A percentile compares a stretch with the other conserved stretches of the same genome.
Evolutionary conservation across 768 basidiomycete genomes (phyloP).

Genomic region (Podaxis pistillaris): DNA sequence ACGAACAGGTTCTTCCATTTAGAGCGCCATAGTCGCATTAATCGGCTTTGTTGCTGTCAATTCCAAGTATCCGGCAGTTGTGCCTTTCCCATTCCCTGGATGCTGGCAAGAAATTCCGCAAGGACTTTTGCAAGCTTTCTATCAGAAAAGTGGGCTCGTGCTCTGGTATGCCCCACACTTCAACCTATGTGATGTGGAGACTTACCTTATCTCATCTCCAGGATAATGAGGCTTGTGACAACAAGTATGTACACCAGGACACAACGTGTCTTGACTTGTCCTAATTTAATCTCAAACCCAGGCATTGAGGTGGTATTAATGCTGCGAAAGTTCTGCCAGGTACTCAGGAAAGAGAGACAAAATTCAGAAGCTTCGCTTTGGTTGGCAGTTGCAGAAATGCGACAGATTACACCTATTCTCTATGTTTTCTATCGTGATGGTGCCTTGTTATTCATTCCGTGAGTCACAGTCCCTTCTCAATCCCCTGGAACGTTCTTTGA

Average conservation of each 20-base stretch:
- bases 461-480: neutral
- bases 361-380: neutral
- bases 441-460: neutral
- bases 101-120: neutral
- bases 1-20: neutral
- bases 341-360: neutral
- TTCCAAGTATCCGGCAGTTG: neutral
- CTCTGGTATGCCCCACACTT: neutral
- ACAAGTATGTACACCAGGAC: neutral
- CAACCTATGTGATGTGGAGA: neutral
- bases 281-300: neutral
- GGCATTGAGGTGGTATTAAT: neutral
- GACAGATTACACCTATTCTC: neutral
- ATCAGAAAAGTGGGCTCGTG: neutral
- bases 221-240: neutral
- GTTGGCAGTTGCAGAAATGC: neutral
- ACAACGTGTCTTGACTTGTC: neutral
- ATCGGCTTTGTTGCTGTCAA: neutral
- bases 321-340: neutral
- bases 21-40: neutral
- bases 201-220: neutral
- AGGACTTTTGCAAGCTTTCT: neutral
- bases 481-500: neutral
- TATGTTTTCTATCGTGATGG: slow-evolving; percentile 5
- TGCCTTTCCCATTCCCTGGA: neutral